phyloP scores from a whole-genome alignment of 352 stramenopile genomes.

The Pythium vanterpoolii region DNA sequence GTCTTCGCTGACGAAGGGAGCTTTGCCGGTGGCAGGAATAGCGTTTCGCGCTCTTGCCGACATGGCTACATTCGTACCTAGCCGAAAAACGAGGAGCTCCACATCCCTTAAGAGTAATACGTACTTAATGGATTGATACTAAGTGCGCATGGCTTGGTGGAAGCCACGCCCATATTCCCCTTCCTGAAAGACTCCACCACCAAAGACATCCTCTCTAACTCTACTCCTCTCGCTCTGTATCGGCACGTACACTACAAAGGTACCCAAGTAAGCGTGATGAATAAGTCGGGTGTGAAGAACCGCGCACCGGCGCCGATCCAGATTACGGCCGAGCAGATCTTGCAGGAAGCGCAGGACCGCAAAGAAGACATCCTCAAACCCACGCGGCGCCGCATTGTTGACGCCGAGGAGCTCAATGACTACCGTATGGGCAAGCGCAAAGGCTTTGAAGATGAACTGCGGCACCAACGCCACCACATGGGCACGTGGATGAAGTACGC shows the following conservation, averaged over 20 bases:
- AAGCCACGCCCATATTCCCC: slow-evolving; percentile 1
- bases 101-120: neutral
- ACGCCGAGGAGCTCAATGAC: slow-evolving; percentile 90
- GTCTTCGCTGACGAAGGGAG: too few species aligned
- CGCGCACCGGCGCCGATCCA: slow-evolving; percentile 97
- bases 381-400: slow-evolving; percentile 80
- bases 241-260: neutral
- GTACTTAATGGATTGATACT: neutral
- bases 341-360: slow-evolving; percentile 91
- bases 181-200: neutral
- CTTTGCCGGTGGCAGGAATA: too few species aligned
- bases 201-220: neutral
- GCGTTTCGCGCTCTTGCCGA: too few species aligned
- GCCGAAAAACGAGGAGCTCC: neutral
- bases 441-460: slow-evolving; percentile 95
- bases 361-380: slow-evolving; percentile 77
- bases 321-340: slow-evolving; percentile 99
- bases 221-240: neutral
- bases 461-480: slow-evolving; percentile 93
- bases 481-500: slow-evolving; percentile 99
- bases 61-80: slow-evolving; percentile 10
- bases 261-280: slow-evolving; percentile 46
- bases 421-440: slow-evolving; percentile 93
- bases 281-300: slow-evolving; percentile 96
- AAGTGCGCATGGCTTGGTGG: slow-evolving; percentile 15